These are phyloP conservation scores for Sarocladium strictum DNA, from an alignment of 2,329 filamentous ascomycete genomes.

Conservation along the genomic window DNA sequence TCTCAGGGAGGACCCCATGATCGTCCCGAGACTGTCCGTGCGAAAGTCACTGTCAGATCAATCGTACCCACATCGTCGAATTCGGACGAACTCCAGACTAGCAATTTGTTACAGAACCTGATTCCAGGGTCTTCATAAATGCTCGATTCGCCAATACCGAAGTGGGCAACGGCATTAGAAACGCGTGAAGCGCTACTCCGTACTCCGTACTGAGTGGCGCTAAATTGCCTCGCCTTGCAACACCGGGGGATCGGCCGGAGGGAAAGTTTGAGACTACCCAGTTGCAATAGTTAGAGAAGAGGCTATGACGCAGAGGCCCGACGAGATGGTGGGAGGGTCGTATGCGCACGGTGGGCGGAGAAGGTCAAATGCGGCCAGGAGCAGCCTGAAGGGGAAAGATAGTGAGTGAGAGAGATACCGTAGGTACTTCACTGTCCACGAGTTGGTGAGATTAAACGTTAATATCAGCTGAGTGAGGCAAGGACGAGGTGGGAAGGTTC, in stretches of 20 bases:
- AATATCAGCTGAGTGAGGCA: too few species aligned
- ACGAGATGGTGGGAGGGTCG: neutral
- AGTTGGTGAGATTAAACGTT: neutral
- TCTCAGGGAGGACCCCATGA: neutral
- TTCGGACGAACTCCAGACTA: neutral
- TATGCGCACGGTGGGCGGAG: neutral
- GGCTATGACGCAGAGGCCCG: constrained; percentile 1
- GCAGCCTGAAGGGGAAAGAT: neutral
- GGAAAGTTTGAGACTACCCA: neutral
- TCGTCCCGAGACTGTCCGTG: constrained; percentile 1
- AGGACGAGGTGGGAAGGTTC: too few species aligned
- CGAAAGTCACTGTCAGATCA: neutral
- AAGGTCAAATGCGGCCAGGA: neutral
- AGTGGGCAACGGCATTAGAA: neutral
- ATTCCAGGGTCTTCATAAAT: neutral
- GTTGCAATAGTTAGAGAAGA: too few species aligned
- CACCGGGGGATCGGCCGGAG: neutral
- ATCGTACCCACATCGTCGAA: neutral
- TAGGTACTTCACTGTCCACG: neutral
- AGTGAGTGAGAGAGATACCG: neutral
- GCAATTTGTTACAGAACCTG: neutral
- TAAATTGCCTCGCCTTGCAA: too few species aligned
- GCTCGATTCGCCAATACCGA: neutral
- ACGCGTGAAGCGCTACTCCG: too few species aligned
- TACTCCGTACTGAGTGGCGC: too few species aligned